Base-by-base conservation (phyloP, 805 yeast genomes). In the Wickerhamomyces canadensis region DNA sequence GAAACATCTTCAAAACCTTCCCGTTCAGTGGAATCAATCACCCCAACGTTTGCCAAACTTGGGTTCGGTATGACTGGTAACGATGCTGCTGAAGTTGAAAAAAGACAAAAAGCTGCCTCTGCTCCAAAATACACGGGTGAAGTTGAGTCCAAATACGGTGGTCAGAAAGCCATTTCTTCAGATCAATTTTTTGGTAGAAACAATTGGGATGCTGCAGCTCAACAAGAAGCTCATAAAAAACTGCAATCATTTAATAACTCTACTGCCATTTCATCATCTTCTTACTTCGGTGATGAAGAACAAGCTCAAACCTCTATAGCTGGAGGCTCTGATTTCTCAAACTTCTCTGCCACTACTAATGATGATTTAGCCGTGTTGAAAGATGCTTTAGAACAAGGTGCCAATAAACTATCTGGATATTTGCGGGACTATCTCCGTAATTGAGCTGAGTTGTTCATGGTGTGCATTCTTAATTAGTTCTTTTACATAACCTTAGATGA, bases 131-230 rank as follows among this genome's bases (percentile, higher is more conserved):
- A 83, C 57, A 78, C 87, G 1, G 93, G 93, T 26, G 80, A 80
- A 47, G 84, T 84, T 22, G 78, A 76, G 27, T 70, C 67, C 53
- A 85, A 87, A 65, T 93, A 74, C 57, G 97, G 97, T 39, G 67
- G 66, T 28, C 96, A 89, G 59, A 91, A 86, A 72, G 96, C 89
- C 33, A 93, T 93, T 45, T 93, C 98, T 0, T 89, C 97, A 2
- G 98, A 93, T 62, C 94, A 89, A 65, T 78, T 76, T 54, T 93
- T 93, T 61, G 96, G 96, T 15, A 80, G 95, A 54, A 91, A 89
- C 30, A 66, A 78, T 19, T 86, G 75, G 54, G 97, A 87, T 53
- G 83, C 84, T 47, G 70, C 68, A 2, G 84, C 85, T 27, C 82
- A 82, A 38, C 72, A 71, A 32, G 96, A 88, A 60, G 97, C 97